These are phyloP conservation scores for Epichloe amarillans DNA, from an alignment of 2,329 filamentous ascomycete species.

Conservation along the genomic window DNA sequence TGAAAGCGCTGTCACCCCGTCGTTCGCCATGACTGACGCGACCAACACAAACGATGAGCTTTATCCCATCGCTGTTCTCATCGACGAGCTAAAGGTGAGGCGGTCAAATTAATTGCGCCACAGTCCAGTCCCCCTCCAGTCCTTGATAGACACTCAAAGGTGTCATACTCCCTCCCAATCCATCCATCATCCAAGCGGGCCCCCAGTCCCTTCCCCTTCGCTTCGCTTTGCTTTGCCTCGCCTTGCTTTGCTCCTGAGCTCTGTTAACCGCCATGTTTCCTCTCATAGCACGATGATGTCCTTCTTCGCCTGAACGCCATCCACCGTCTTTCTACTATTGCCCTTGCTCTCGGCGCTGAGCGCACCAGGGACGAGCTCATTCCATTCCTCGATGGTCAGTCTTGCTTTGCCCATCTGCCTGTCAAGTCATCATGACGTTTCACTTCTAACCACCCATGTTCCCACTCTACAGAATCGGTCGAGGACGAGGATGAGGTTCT, in stretches of 20 bases:
- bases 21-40: constrained; percentile 71
- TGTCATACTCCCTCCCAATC: background rate
- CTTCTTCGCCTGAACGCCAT: constrained; percentile 96
- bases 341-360: constrained; percentile 87
- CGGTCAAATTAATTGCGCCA: constrained; percentile 5
- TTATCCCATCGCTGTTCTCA: constrained; percentile 98
- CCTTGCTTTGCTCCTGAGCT: constrained; percentile 4
- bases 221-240: background rate
- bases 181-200: constrained; percentile 5
- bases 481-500: constrained; percentile 98
- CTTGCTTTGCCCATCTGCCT: constrained; percentile 6
- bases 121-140: background rate
- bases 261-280: constrained; percentile 13
- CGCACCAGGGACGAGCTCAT: constrained; percentile 97
- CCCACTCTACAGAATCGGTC: constrained; percentile 64
- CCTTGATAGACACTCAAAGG: background rate
- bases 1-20: constrained; percentile 19
- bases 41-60: constrained; percentile 93
- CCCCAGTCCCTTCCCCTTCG: constrained; percentile 7
- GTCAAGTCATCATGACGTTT: constrained; percentile 6
- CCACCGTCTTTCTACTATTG: constrained; percentile 94
- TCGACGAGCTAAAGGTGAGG: constrained; percentile 95
- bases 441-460: background rate
- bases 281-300: constrained; percentile 83
- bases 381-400: constrained; percentile 93